Base-by-base conservation (phyloP, 305 asterid genomes). In the Caryopteris hybrid region DNA sequence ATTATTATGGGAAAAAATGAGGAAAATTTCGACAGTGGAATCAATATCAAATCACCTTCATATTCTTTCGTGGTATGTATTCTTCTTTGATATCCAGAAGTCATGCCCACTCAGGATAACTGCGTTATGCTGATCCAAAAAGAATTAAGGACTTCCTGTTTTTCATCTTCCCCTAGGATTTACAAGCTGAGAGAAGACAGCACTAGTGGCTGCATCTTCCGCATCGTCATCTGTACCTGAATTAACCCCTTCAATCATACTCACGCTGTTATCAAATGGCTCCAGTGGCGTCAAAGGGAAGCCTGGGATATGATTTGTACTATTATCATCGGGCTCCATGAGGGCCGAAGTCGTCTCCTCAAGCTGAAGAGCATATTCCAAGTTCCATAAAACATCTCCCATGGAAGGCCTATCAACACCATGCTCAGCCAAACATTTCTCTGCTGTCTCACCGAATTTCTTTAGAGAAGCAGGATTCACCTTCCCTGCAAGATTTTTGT, bases 171-270 rank as follows among this genome's bases (percentile, higher is more conserved):
- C 99, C n/a, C 98, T 88, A 18, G 99, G 99, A 76, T 95, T 85
- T 64, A 95, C 98, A n/a, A 95, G 96, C 84, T 95, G 98, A n/a
- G 99, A 92, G 82, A 95, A 95, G 77, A 95, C 99, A 2, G 98
- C 96, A 60, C 92, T 88, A 34, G 96, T 90, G 51, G 98, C 92
- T 14, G 78, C 96, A 78, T 95, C 98, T 60, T 91, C 98, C 1
- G 75, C 95, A 56, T 86, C 97, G 55, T 91, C 97, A 27, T 94
- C 98, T 5, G 96, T 88, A 56, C 90, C 95, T 2, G 95, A 85
- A 79, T 81, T 48, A 38, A 59, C 80, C 76, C 88, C 95, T 36
- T 85, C 96, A 6, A 89, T 81, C 86, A 90, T 83, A 66, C 92
- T 88, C 76, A 85, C 81, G 27, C 99, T 95, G 73, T 89, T 88